These are phyloP conservation scores for Microbotryum saponariae DNA, from an alignment of 1,284 basidiomycete genomes.

Conservation along the genomic window DNA sequence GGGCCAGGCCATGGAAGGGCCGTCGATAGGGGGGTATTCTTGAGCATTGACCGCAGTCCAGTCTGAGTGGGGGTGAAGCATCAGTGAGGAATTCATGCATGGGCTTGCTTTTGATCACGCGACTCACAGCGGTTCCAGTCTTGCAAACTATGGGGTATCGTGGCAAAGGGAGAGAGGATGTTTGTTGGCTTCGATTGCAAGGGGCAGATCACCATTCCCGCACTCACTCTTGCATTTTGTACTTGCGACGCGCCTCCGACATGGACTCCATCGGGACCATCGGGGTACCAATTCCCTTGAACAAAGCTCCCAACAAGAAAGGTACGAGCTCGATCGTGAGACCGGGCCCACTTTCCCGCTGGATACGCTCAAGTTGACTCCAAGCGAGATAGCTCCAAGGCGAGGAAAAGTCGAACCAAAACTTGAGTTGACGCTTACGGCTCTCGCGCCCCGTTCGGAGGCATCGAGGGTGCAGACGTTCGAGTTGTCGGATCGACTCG, in stretches of 20 bases:
- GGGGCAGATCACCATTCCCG: too few species aligned
- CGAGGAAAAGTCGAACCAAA: conserved; percentile 12
- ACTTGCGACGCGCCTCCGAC: conserved; percentile 1
- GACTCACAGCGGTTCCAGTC: too few species aligned
- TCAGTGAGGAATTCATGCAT: too few species aligned
- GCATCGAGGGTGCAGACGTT: conserved; percentile 8
- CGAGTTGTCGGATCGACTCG: conserved; percentile 3
- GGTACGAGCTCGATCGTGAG: conserved; percentile 10
- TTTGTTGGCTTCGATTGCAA: too few species aligned
- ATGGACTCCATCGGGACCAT: conserved; percentile 2
- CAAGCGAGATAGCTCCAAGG: conserved; percentile 11
- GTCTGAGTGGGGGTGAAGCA: not conserved
- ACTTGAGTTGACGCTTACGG: conserved; percentile 2
- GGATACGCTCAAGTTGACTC: conserved; percentile 10
- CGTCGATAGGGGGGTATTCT: conserved; percentile 5
- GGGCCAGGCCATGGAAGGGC: not conserved
- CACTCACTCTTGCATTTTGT: conserved; percentile 4
- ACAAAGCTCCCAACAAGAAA: conserved; percentile 9
- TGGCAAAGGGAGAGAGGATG: too few species aligned
- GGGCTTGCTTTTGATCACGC: too few species aligned
- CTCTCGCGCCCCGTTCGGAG: conserved; percentile 3
- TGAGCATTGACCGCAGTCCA: conserved; percentile 10
- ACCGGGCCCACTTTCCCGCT: conserved; percentile 2
- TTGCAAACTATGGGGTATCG: too few species aligned
- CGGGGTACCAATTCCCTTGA: conserved; percentile 7